These are phyloP conservation scores for Chlorella variabilis DNA, from an alignment of 163 green algal genomes.

Conservation along the genomic window DNA sequence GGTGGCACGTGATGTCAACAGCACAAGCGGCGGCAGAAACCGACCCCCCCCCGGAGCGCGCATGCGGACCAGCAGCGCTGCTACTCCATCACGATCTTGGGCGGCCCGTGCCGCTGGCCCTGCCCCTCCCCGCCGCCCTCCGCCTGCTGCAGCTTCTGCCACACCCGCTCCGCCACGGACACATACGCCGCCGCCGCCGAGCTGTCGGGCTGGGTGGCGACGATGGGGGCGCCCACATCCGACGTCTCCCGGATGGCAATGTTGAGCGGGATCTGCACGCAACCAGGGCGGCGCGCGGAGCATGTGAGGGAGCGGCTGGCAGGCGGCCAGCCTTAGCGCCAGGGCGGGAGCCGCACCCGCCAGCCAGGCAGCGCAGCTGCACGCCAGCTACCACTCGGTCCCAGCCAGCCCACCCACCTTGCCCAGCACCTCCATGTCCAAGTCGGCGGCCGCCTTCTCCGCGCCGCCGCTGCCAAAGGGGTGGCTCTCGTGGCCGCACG, in stretches of 20 bases:
- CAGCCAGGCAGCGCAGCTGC: too few species aligned
- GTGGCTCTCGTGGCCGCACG: conserved; percentile 77
- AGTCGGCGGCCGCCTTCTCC: conserved; percentile 64
- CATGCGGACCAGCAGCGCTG: too few species aligned
- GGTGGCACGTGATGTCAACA: too few species aligned
- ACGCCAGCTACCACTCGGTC: too few species aligned
- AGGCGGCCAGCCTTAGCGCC: too few species aligned
- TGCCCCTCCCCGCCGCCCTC: background rate
- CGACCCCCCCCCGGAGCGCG: too few species aligned
- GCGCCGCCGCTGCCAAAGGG: conserved; percentile 86
- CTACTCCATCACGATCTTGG: conserved; percentile 15
- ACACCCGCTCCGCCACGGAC: conserved; percentile 60
- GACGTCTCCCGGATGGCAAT: conserved; percentile 58
- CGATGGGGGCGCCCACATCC: conserved; percentile 76
- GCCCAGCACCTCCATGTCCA: conserved; percentile 79
- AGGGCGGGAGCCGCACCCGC: too few species aligned
- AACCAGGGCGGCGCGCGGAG: too few species aligned
- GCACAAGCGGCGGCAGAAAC: too few species aligned
- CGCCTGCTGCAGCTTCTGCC: conserved; percentile 45
- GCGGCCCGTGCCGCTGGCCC: background rate
- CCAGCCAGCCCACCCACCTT: conserved; percentile 63
- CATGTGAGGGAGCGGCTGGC: too few species aligned
- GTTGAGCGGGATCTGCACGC: conserved; percentile 77
- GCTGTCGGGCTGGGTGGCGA: conserved; percentile 60
- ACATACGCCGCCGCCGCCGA: conserved; percentile 52